Base-by-base conservation (phyloP, 768 basidiomycete genomes). In the Leucogyrophana mollusca region DNA sequence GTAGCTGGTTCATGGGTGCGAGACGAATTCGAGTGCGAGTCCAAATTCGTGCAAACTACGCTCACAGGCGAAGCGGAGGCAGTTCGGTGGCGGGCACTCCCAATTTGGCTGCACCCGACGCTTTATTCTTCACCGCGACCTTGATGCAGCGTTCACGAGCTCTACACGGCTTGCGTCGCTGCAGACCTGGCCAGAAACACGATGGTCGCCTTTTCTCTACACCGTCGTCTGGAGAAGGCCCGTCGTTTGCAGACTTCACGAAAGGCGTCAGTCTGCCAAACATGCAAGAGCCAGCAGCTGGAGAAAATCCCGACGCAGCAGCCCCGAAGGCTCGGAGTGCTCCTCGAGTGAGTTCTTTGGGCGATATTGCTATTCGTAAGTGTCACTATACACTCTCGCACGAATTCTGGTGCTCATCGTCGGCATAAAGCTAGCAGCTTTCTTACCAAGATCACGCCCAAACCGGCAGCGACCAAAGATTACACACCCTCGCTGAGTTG, bases 1-100 rank as follows among this genome's bases (percentile, higher is more conserved):
- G 62, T 53, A 83, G 52, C 37, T 72, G 59, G 44, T 71, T 67
- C 75, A 77, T 77, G 22, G 52, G 30, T 18, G 17, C 37, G 5
- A 24, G 7, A 23, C 18, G 10, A n/a, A 20, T 25, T 14, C 6
- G 11, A 33, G 38, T 23, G 37, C 18, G 39, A 50, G 45, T 40
- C 40, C n/a, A 44, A 44, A 27, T 36, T 14, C 34, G 20, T 34
- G 5, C 34, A 35, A 11, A 18, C 34, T 18, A 14, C 20, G 23
- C 20, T 23, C 3, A n/a, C 33, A 4, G 25, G 33, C 1, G 35
- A 22, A 11, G 33, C 50, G 11, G 13, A 4, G 21, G 13, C 14
- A 23, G 36, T 30, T 30, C 7, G 6, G 6, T 30, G 6, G 13
- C 27, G 13, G 27, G 27, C 27, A 30, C 6, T 30, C 27, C 27